Conservation (phyloP, 805 yeast genomes). For the Hyphopichia homilentoma region DNA sequence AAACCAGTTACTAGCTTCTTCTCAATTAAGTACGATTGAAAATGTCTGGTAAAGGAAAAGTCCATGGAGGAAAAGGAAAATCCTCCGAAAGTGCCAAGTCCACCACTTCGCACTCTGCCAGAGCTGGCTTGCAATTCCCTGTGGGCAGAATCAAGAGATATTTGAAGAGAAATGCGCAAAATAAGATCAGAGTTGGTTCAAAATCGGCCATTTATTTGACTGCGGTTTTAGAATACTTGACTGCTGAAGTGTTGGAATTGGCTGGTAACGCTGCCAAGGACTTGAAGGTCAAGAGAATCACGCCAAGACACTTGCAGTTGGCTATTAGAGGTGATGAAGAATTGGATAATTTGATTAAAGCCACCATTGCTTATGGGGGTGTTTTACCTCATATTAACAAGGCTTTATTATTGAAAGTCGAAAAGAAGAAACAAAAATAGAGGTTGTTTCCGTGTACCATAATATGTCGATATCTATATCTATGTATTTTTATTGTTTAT, state of each 20-base stretch:
- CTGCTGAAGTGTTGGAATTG: constrained; percentile 95
- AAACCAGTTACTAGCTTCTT: neutral
- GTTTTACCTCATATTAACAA: constrained; percentile 92
- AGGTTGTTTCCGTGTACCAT: constrained; percentile 1
- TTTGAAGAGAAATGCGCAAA: constrained; percentile 85
- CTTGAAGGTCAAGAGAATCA: constrained; percentile 90
- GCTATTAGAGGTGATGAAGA: constrained; percentile 99
- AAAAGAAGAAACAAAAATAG: constrained; percentile 43
- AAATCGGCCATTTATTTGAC: constrained; percentile 91
- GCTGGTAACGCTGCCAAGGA: constrained; percentile 99
- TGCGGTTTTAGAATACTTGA: constrained; percentile 91
- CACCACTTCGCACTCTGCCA: constrained; percentile 85
- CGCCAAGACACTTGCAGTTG: constrained; percentile 94
- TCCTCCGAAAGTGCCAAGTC: constrained; percentile 68
- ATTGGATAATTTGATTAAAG: constrained; percentile 87
- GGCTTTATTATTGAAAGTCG: constrained; percentile 74
- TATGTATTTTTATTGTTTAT: too few species aligned
- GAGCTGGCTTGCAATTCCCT: constrained; percentile 95
- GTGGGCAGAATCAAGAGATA: constrained; percentile 99
- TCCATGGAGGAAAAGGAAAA: constrained; percentile 95
- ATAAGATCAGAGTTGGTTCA: constrained; percentile 75
- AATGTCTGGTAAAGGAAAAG: constrained; percentile 87
- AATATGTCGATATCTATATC: constrained; percentile 2
- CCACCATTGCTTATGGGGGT: constrained; percentile 98
- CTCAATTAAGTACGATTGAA: constrained; percentile 6